phyloP scores from a whole-genome alignment of 1,284 basidiomycete genomes.

The Rhizoctonia solani region DNA sequence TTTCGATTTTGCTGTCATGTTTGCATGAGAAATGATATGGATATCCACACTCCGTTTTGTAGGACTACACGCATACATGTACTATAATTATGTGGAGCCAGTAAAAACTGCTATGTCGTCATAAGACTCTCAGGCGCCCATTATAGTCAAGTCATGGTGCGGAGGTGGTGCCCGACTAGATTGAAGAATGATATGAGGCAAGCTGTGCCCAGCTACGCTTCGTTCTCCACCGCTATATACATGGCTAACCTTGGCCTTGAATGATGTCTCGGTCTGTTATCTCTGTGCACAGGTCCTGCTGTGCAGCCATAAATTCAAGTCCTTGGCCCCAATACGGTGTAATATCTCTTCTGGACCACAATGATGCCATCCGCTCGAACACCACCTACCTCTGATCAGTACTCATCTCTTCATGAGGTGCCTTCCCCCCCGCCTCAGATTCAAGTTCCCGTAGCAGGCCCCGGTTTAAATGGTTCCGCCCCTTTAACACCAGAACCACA shows the following conservation, averaged over 20 bases:
- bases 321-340: neutral
- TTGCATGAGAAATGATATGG: neutral
- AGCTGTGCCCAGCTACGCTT: too few species aligned
- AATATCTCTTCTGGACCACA: neutral
- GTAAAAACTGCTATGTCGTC: too few species aligned
- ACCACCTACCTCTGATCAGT: neutral
- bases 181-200: too few species aligned
- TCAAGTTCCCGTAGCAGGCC: neutral
- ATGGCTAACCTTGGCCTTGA: neutral
- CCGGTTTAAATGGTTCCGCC: neutral
- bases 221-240: neutral
- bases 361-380: neutral
- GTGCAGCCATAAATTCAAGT: neutral
- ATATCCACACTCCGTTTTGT: too few species aligned
- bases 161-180: too few species aligned
- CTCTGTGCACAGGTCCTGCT: too few species aligned
- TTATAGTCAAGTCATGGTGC: too few species aligned
- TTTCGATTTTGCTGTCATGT: constrained; percentile 3
- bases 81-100: too few species aligned
- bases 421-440: neutral
- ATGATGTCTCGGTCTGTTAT: too few species aligned
- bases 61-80: too few species aligned
- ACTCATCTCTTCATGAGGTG: neutral
- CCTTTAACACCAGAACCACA: constrained; percentile 10
- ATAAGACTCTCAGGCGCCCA: too few species aligned